Conservation (phyloP, 108 stramenopile species). For the Aurantiochytrium sp. region DNA sequence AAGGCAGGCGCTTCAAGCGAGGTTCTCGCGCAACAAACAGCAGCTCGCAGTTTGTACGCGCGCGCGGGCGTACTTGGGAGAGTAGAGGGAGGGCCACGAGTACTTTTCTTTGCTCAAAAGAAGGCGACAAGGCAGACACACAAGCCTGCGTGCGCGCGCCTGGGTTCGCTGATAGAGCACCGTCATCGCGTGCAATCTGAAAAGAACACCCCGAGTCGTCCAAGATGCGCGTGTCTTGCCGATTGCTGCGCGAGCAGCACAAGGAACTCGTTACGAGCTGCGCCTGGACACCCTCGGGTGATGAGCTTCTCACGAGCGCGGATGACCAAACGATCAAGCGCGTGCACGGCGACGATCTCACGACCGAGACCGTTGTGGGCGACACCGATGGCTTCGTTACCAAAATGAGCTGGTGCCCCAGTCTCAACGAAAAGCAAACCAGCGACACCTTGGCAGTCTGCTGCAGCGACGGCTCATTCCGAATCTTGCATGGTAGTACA, state of each 20-base stretch:
- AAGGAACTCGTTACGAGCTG: conserved; percentile 44
- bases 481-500: conserved; percentile 38
- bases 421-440: conserved; percentile 24
- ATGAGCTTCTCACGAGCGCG: conserved; percentile 32
- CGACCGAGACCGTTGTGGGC: conserved; percentile 23
- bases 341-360: conserved; percentile 29
- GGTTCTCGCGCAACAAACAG: no score
- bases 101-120: no score
- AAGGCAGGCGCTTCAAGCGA: no score
- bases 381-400: conserved; percentile 42
- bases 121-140: no score
- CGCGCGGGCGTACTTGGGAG: no score
- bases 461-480: conserved; percentile 53
- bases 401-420: conserved; percentile 45
- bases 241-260: conserved; percentile 25
- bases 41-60: no score
- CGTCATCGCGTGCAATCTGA: no score
- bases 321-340: conserved; percentile 47
- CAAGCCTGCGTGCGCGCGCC: no score
- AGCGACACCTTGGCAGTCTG: conserved; percentile 45
- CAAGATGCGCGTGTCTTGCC: neutral
- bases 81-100: no score
- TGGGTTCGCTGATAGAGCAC: no score
- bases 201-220: no score
- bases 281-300: conserved; percentile 41